Base-by-base conservation (phyloP, 768 basidiomycete species). In the Amanita jacksonii region DNA sequence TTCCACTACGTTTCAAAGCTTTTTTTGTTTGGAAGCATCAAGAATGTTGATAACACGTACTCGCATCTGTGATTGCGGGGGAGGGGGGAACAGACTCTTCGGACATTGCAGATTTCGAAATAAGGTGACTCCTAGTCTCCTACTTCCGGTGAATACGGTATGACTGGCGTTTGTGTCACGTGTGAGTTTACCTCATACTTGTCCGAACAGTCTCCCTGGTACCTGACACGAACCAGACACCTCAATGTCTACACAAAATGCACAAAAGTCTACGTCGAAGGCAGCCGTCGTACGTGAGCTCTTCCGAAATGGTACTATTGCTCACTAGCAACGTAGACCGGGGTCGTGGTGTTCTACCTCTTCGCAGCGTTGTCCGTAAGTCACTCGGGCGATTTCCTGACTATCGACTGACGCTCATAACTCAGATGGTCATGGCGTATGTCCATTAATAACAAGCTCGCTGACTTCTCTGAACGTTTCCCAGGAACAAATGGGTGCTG, bases 401-500 rank as follows among this genome's bases (percentile, higher is more conserved):
- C 5, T 40, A 5, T 35, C 27, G 20, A 33, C 36, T 39, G 16
- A 43, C 38, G 12, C 20, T 43, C 12, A n/a, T 46, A 24, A 41
- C 34, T 0, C 57, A 90, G 87, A 90, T 92, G 89, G 83, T 92
- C 52, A 82, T 92, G 75, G 90, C 86, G 83, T 90, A 71, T 47
- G 33, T 40, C 7, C n/a, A 30, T 13, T 41, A 22, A 13, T 15
- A 12, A 25, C 19, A 38, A 15, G 25, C 13, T 30, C 13, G 15
- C 25, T 13, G 19, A 24, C 30, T 33, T 50, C 47, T 30, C 48
- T 40, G 43, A 49, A 46, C 54, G 34, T 48, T 31, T 10, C 32
- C 2, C 61, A 89, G 86, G 30, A 90, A 90, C 54, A 90, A 92
- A 84, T 89, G 86, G 88, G 91, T 93, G 9, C 69, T 94, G 22